Conservation (phyloP, 2,329 filamentous ascomycete species). For the Fusarium pilosicola region DNA sequence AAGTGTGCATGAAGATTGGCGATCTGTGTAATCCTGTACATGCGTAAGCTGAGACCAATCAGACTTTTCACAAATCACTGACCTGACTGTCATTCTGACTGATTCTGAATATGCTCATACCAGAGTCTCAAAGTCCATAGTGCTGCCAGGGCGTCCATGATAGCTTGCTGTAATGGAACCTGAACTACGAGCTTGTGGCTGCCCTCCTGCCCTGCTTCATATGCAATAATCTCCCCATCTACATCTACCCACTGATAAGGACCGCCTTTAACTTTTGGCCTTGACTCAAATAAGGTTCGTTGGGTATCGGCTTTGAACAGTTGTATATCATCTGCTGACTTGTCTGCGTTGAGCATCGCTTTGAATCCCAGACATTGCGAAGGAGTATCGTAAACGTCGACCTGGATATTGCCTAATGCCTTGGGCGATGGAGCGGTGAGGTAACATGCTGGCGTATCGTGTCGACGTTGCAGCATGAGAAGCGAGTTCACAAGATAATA, state of each 20-base stretch:
- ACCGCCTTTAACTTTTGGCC: background rate
- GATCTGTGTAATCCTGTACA: background rate
- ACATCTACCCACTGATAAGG: conserved; percentile 20
- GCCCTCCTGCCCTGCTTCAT: background rate
- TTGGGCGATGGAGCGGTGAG: conserved; percentile 21
- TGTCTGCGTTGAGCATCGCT: conserved; percentile 15
- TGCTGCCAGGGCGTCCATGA: conserved; percentile 14
- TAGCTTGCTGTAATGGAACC: background rate
- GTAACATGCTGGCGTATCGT: conserved; percentile 10
- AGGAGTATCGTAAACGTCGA: background rate
- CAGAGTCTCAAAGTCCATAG: conserved; percentile 29
- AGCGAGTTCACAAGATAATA: conserved; percentile 27
- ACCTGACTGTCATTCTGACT: background rate
- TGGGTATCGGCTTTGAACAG: conserved; percentile 9
- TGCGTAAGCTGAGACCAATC: background rate
- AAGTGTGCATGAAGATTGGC: background rate
- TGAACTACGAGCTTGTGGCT: background rate
- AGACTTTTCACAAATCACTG: background rate
- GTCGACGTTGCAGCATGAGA: background rate
- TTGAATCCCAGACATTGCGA: background rate
- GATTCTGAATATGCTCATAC: background rate
- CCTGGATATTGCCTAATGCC: conserved; percentile 15
- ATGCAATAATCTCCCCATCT: background rate
- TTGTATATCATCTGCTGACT: background rate
- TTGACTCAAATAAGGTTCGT: conserved; percentile 7